Base-by-base conservation (phyloP, 2,329 filamentous ascomycete species). In the Arachnomyces sp. region DNA sequence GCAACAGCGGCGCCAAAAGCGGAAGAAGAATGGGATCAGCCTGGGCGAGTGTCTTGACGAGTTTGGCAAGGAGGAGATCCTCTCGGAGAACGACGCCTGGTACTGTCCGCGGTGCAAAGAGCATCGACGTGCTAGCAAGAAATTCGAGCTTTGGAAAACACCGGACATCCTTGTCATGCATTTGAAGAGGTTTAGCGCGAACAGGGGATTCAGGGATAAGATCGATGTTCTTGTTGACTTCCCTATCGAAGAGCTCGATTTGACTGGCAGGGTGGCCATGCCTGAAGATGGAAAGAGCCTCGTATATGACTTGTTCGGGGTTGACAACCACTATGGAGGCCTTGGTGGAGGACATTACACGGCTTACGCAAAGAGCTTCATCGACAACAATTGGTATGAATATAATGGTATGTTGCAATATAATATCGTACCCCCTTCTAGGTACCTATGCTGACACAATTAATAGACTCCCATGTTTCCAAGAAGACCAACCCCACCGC, bases 41-140 rank as follows among this genome's bases (percentile, higher is more conserved):
- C 72, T 98, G 3, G 83, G 92, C 15, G 88, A 95, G 52, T 98
- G 92, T 57, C 76, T 98, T 40, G 83, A 89, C 43, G 92, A 96
- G 62, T 96, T 94, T 51, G 86, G 92, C 56, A 90, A 90, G 58
- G 84, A 89, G 44, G 92, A 98, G 63, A 80, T 94, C 11, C 70
- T 98, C 3, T 95, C 90, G 0, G 87, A 95, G 59, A 84, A 93
- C 56, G 93, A 98, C 59, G 90, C 87, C 44, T 98, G 92, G 92
- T 96, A 93, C 59, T 98, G 92, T 57, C 90, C 87, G 42, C 79
- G 87, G 20, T 98, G 92, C 73, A 96, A 96, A 61, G 86, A 94
- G 53, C 83, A 94, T 54, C 80, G 87, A 12, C 81, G 87, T 44
- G 92, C 92, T 14, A 89, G 82, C 65, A 98, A 98, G 70, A 95